These are phyloP conservation scores for Chaetomiaceae sp. DNA, from an alignment of 2,329 filamentous ascomycete species.

Conservation along the genomic window DNA sequence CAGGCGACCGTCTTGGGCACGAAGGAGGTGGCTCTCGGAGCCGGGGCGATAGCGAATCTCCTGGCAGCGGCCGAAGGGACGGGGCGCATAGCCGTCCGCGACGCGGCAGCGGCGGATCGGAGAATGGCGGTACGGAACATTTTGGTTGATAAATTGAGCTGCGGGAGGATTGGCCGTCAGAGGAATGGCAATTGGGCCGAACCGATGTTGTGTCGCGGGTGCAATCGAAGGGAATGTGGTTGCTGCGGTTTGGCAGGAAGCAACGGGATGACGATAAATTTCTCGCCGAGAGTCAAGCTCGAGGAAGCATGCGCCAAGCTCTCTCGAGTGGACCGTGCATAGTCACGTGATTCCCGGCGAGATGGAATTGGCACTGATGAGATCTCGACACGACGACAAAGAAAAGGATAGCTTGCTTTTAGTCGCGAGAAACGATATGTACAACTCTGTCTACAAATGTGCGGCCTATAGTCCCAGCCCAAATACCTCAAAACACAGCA, in stretches of 20 bases:
- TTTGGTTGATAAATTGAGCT: conserved; percentile 33
- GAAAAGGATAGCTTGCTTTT: background rate
- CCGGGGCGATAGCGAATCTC: conserved; percentile 57
- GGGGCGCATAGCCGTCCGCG: conserved; percentile 48
- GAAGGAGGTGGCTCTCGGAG: conserved; percentile 54
- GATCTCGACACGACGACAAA: conserved; percentile 6
- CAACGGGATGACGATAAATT: conserved; percentile 41
- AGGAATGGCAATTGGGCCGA: conserved; percentile 16
- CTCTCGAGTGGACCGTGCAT: background rate
- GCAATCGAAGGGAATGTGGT: conserved; percentile 13
- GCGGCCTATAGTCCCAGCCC: background rate
- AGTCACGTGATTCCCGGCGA: conserved; percentile 4
- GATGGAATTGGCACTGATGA: too few relatives aligned
- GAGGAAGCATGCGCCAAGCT: conserved; percentile 9
- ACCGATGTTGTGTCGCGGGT: conserved; percentile 11
- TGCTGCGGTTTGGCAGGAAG: conserved; percentile 17
- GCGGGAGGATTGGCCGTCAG: background rate
- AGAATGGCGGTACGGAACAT: conserved; percentile 91
- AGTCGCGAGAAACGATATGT: conserved; percentile 10
- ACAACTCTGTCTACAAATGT: conserved; percentile 20
- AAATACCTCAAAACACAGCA: background rate
- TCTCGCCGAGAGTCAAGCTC: conserved; percentile 34
- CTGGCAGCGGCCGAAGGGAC: conserved; percentile 54
- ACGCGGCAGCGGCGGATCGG: conserved; percentile 66
- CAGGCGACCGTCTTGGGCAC: conserved; percentile 52